phyloP scores from a whole-genome alignment of 495 filamentous ascomycete species.

The Hyaloscypha hepaticicola region DNA sequence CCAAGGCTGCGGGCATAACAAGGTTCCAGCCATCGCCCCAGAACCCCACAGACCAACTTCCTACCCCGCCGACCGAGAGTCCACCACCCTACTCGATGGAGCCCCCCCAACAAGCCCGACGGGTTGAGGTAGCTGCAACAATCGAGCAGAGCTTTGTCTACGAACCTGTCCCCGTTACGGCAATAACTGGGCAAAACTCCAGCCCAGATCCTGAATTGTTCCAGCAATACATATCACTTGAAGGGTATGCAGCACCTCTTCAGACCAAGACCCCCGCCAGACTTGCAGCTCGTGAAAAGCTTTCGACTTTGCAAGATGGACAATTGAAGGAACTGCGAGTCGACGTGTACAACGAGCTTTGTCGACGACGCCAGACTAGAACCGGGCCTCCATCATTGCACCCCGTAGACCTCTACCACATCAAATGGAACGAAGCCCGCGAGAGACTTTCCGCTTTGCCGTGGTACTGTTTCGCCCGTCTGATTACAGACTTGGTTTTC shows the following conservation, averaged over 20 bases:
- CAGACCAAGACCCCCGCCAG: slow-evolving; percentile 34
- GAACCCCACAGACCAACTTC: not conserved
- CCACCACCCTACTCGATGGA: slow-evolving; percentile 19
- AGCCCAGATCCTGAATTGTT: not conserved
- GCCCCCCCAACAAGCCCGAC: not conserved
- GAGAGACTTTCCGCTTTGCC: slow-evolving; percentile 85
- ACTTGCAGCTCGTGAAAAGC: slow-evolving; percentile 84
- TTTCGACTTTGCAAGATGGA: slow-evolving; percentile 73
- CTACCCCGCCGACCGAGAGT: not conserved
- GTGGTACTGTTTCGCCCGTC: slow-evolving; percentile 74
- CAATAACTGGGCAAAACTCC: not conserved
- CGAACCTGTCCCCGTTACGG: too few relatives aligned
- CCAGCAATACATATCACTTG: not conserved
- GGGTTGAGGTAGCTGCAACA: not conserved
- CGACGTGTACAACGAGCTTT: slow-evolving; percentile 91
- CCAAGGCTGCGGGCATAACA: slow-evolving; percentile 17
- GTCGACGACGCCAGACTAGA: slow-evolving; percentile 66
- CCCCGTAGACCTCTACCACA: slow-evolving; percentile 79
- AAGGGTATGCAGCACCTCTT: not conserved
- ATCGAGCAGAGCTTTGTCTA: too few relatives aligned
- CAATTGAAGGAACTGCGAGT: slow-evolving; percentile 94
- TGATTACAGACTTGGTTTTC: slow-evolving; percentile 88
- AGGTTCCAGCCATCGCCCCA: not conserved
- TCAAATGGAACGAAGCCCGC: slow-evolving; percentile 90
- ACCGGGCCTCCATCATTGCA: slow-evolving; percentile 62